Percentiles rank a stretch among this genome's conserved stretches.
Conservation (phyloP, 441 rosid genomes). For the Erodium texanum region DNA sequence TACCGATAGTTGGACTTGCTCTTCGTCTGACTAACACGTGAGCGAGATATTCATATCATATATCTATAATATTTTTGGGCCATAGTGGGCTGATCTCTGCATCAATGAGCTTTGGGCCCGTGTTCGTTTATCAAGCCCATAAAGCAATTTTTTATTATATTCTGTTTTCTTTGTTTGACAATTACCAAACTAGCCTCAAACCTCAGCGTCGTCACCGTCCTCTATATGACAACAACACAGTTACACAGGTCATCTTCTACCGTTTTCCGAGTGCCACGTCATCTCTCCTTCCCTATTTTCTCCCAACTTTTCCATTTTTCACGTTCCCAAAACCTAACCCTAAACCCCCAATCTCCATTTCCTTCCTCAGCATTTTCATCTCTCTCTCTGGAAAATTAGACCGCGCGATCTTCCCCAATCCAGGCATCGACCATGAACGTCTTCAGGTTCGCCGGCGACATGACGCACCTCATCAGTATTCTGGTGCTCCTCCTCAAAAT, state of each 20-base stretch:
- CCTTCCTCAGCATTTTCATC: not conserved
- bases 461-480: conserved; percentile 82
- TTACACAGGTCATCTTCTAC: not conserved
- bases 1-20: too few species aligned
- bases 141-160: too few species aligned
- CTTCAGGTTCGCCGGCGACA: conserved; percentile 86
- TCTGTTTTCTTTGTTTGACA: too few species aligned
- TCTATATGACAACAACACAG: not conserved
- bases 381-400: not conserved
- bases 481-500: conserved; percentile 90
- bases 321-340: conserved; percentile 12
- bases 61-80: too few species aligned
- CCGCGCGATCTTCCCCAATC: conserved; percentile 5
- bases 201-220: not conserved
- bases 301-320: conserved; percentile 14
- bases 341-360: not conserved
- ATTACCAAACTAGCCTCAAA: not conserved
- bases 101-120: too few species aligned
- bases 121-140: too few species aligned
- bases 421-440: conserved; percentile 45
- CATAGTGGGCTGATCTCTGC: too few species aligned
- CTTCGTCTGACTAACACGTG: too few species aligned
- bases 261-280: conserved; percentile 41
- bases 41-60: too few species aligned
- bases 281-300: conserved; percentile 15